Base-by-base conservation (phyloP, 768 basidiomycete genomes). In the Auricularia heimuer region DNA sequence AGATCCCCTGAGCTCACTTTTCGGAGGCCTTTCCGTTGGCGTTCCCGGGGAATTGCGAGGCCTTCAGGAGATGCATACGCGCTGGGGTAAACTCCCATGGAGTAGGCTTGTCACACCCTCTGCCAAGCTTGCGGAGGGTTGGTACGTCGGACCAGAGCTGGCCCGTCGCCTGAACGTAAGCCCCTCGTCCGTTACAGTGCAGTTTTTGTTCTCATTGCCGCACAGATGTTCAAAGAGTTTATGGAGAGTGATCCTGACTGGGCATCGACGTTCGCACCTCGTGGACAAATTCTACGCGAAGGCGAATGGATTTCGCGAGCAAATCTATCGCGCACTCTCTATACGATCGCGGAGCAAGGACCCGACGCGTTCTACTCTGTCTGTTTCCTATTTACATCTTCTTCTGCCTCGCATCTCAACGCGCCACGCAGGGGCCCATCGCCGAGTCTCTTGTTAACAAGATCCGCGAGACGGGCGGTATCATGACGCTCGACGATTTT, bases 11-110 rank as follows among this genome's bases (percentile, higher is more conserved):
- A 76, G 79, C 2, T 79, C 92, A 18, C 78, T 70, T 65, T 85
- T 80, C 65, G 96, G 97, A 3, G 95, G 97, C 3, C 77, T 98
- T 63, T 75, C 93, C 4, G 84, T 96, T n/a, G 95, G 84, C 29
- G 88, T 97, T 0, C 97, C 97, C 1, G 90, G 95, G 8, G 95
- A 98, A 76, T 73, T 98, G 58, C 83, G 88, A 29, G 97, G 95
- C 10, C 81, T 98, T 37, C 85, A 88, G 73, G 89, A 87, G 72
- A 92, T 91, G 0, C 89, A 95, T 74, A 77, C 80, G 51, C 82
- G 86, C 33, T 97, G 94, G 86, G 96, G 94, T 0, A 82, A 76
- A 44, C 70, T 97, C 12, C 80, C 87, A 0, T 98, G 97, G 97
- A 76, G 80, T 51, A 76, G 81, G 36, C 80, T 98, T 29, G 83